Conservation (phyloP, 2,329 filamentous ascomycete species). For the Verticillium isaacii region DNA sequence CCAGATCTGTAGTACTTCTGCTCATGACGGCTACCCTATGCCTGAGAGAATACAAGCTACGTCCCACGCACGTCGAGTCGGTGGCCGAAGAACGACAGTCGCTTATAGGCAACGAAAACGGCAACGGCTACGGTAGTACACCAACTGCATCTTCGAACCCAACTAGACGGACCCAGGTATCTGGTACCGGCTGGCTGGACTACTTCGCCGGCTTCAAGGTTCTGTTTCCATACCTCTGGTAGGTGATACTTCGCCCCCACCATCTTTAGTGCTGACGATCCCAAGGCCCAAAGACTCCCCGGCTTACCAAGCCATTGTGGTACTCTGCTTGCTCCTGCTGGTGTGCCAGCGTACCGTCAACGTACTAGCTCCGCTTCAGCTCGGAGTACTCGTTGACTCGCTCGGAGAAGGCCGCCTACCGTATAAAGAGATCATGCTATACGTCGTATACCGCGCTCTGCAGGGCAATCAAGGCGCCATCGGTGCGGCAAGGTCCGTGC, state of each 20-base stretch:
- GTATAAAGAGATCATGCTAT: constrained; percentile 36
- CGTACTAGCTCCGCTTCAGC: constrained; percentile 34
- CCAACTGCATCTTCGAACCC: constrained; percentile 10
- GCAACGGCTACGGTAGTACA: constrained; percentile 21
- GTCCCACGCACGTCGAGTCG: constrained; percentile 18
- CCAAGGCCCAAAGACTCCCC: constrained; percentile 36
- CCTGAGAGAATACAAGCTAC: constrained; percentile 25
- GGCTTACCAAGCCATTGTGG: constrained; percentile 32
- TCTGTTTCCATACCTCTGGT: constrained; percentile 42
- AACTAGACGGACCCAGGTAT: constrained; percentile 22
- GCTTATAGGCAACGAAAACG: constrained; percentile 32
- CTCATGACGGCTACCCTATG: constrained; percentile 27
- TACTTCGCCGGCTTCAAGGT: constrained; percentile 39
- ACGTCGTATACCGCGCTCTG: constrained; percentile 36
- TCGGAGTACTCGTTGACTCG: constrained; percentile 33
- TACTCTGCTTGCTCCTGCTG: constrained; percentile 35
- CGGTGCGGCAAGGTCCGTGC: constrained; percentile 33
- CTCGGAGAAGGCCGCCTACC: constrained; percentile 35
- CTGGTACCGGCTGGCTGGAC: constrained; percentile 36
- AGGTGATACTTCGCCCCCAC: neutral
- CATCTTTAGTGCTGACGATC: too few relatives aligned
- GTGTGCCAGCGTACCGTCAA: constrained; percentile 38
- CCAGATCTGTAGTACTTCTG: constrained; percentile 24
- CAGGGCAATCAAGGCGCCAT: constrained; percentile 41
- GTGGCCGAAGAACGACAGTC: constrained; percentile 29